phyloP scores from a whole-genome alignment of 192 early-diverging fungal genomes.

The Backusella circina region DNA sequence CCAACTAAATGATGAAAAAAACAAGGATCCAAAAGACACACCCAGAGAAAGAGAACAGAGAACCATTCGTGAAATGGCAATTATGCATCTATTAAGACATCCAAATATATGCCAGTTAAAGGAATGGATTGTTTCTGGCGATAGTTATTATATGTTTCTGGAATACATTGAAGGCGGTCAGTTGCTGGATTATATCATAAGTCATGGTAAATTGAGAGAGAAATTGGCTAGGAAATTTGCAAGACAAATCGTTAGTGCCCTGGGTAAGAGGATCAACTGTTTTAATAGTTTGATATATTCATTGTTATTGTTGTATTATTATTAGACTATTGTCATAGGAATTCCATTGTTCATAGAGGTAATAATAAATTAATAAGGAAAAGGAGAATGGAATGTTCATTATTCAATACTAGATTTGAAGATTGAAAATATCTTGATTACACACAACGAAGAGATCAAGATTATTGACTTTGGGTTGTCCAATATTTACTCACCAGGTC shows the following conservation, averaged over 20 bases:
- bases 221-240: slow-evolving; percentile 74
- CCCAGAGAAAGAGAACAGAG: slow-evolving; percentile 39
- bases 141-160: slow-evolving; percentile 72
- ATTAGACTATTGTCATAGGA: slow-evolving; percentile 23
- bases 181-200: slow-evolving; percentile 81
- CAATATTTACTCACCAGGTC: slow-evolving; percentile 57
- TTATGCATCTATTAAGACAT: slow-evolving; percentile 76
- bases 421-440: slow-evolving; percentile 82
- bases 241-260: slow-evolving; percentile 67
- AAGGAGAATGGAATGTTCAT: not conserved
- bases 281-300: not conserved
- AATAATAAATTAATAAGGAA: not conserved
- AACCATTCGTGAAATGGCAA: slow-evolving; percentile 56
- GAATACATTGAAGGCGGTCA: slow-evolving; percentile 79
- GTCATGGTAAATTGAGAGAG: slow-evolving; percentile 76
- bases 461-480: slow-evolving; percentile 90
- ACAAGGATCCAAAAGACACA: slow-evolving; percentile 26
- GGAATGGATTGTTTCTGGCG: slow-evolving; percentile 59
- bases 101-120: slow-evolving; percentile 77
- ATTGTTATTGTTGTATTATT: not conserved
- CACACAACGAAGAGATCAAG: slow-evolving; percentile 63
- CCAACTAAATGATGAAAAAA: not conserved
- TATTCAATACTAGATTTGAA: slow-evolving; percentile 53
- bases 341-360: slow-evolving; percentile 26
- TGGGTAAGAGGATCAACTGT: slow-evolving; percentile 28